Evolutionary conservation across 371 early-diverging fungal species (phyloP), one percentile per base, ranked within the genome.

Genomic region (Capillidium rhysosporum): DNA sequence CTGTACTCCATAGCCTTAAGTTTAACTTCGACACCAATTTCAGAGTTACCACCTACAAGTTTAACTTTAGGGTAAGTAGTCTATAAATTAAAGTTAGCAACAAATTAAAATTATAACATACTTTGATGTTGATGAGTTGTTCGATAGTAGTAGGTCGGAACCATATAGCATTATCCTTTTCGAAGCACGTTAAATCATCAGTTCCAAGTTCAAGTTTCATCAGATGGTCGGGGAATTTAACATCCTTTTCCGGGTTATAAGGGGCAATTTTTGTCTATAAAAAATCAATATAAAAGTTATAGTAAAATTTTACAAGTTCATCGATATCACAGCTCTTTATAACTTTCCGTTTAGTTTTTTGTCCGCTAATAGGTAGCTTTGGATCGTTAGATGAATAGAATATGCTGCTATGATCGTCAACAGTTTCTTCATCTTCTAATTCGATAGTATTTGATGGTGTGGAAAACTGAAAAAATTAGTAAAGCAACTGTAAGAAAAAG

Each of bases 11-110:
- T 55, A 56, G 73, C 66, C 66, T 81, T 80, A 63, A 86, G 72
- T 52, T 74, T 70, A 49, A 72, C 71, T 59, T 86, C n/a, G 46
- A 84, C 72, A 46, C 84, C 84, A 5, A 82, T 65, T 57, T 81
- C 80, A 52, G 81, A 79, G 69, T 82, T 84, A n/a, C 87, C 87
- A 30, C 76, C 73, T 20, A 84, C 68, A 40, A 86, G 62, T 64
- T 82, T 81, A 30, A 78, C 76, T 29, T 61, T 60, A 0, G 85
- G 84, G 57, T 71, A 67, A 23, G 60, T 60, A 12, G 64, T 62
- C 64, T 79, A 69, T 26, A 77, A 56, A 16, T 62, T 4, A 34
- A 34, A 34, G 51, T 25, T 34, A 34, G 12, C 4, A 12, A 7
- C 12, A 12, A 7, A 34, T 7, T 34, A 34, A 34, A 34, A 7